Evolutionary conservation across 805 yeast species (phyloP), one percentile per base, ranked within the genome.

Genomic region (Debaryomyces castellii): DNA sequence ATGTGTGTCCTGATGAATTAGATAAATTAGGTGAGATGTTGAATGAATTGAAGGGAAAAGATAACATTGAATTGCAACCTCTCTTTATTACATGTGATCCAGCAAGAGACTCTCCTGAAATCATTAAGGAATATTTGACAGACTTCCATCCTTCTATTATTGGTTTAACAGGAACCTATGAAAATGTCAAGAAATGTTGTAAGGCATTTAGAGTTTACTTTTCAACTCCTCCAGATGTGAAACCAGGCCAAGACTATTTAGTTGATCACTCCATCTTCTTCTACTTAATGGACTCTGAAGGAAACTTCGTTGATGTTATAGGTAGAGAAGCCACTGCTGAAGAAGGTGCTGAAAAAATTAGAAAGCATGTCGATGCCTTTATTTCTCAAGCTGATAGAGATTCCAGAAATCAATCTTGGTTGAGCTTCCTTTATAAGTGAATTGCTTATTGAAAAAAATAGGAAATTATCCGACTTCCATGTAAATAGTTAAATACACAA

Each of bases 201-300:
- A 94, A 90, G 66, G 82, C 83, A 54, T 94, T 83, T 69, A 78
- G 99, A 54, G 99, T 94, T 11, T 94, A 94, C 67, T 94, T 94
- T 67, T 89, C 96, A n/a, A 94, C 99, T 1, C 99, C 99, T 3
- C 87, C 91, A 21, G 81, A 89, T 60, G 85, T 94, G 39, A 89
- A 90, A 63, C 94, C 96, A 0, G 98, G 97, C 16, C 96, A 94
- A 67, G 97, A 94, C 57, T 94, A 94, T 62, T 75, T 94, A 50
- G 99, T 94, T 25, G 99, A 94, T 63, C 99, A 94, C 67, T 92
- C 98, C 3, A 90, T 94, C 48, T 94, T 94, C 80, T 92, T 92
- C 69, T 94, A 94, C 61, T 73, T 94, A 57, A 92, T 94, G 97
- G 98, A 94, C 63, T 91, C 96, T n/a, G 97, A 94, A 63, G 99